A percentile compares a stretch with the other conserved stretches of the same genome.
These are phyloP conservation scores for Plasmodium falciparum DNA, from an alignment of 169 alveolate species.

Conservation along the genomic window DNA sequence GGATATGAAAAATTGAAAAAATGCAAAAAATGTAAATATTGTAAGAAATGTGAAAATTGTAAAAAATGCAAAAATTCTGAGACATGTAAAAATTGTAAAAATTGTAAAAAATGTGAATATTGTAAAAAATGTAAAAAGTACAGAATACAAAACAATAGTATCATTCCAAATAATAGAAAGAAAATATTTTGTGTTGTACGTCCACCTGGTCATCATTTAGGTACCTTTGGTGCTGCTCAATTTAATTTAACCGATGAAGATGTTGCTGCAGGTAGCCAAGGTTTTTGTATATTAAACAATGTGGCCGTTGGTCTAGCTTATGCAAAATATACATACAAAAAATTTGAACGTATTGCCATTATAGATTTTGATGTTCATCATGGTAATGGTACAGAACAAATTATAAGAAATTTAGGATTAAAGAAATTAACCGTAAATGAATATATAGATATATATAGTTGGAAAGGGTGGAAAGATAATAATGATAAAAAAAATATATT, in stretches of 20 bases:
- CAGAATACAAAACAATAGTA: too few species aligned
- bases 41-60: too few species aligned
- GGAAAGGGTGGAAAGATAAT: conserved; percentile 91
- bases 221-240: conserved; percentile 96
- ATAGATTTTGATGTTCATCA: conserved; percentile 99
- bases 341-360: conserved; percentile 95
- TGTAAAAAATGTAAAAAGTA: too few species aligned
- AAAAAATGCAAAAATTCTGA: too few species aligned
- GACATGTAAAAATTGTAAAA: too few species aligned
- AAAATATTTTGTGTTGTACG: conserved; percentile 88
- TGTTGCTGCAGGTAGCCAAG: conserved; percentile 93
- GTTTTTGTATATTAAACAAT: conserved; percentile 98
- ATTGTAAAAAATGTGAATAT: too few species aligned
- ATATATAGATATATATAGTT: conserved; percentile 76
- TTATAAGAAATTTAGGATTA: conserved; percentile 90
- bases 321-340: conserved; percentile 91
- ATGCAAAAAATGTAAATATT: too few species aligned
- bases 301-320: conserved; percentile 99
- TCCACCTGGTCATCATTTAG: conserved; percentile 99
- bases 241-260: conserved; percentile 83
- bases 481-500: conserved; percentile 92
- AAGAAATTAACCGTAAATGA: conserved; percentile 78
- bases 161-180: conserved; percentile 10
- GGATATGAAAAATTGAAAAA: too few species aligned
- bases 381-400: conserved; percentile 99